These are phyloP conservation scores for rapeseed (Brassica napus) DNA, from an alignment of 345 rosid species.

Conservation along the genomic window Da-Ae NC_063434.1:30274001-30274500, in stretches of 20 bases:
- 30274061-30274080: background rate
- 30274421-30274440: background rate
- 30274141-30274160: conserved; percentile 16
- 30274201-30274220: background rate
- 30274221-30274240: background rate
- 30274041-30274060: conserved; percentile 43
- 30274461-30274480: background rate
- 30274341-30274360: background rate
- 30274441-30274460: too few species aligned
- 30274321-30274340: background rate
- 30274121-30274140: background rate
- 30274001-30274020: conserved; percentile 46
- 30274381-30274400: background rate
- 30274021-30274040: conserved; percentile 51
- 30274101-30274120: conserved; percentile 11
- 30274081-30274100: conserved; percentile 1
- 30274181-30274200: background rate
- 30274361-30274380: background rate
- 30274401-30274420: background rate
- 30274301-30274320: background rate
- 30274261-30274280: background rate
- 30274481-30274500: background rate
- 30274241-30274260: background rate
- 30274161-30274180: background rate
- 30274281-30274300: background rate